Base-by-base conservation (phyloP, 2,329 filamentous ascomycete species). In the Pseudogymnoascus sp. region DNA sequence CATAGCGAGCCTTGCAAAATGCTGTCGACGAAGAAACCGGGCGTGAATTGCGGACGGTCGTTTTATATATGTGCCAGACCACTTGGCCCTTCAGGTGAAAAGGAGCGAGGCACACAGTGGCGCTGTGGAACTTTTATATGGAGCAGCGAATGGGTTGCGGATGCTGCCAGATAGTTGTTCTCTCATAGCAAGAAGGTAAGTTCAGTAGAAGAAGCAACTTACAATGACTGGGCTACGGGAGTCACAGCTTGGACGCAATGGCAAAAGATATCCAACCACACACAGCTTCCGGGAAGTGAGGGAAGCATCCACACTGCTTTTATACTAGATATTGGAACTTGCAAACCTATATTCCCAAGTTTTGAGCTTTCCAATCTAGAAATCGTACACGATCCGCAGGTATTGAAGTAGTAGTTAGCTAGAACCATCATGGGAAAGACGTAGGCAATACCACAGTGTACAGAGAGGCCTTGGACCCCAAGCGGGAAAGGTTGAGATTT, bases 1-100 rank as follows among this genome's bases (percentile, higher is more conserved):
- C 95, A 99, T 72, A 81, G 86, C 62, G 93, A 97, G 70, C 89
- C 90, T 2, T 97, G 95, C 75, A 89, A 92, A 67, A 90, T 82
- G 67, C 78, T 93, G 61, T 83, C 87, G 17, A 96, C 93, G 0
- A 97, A 93, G 78, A 97, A 97, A 72, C 82, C 91, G 0, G 95
- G 95, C 1, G 78, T 90, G 66, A 99, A 97, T 71, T 88, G 73
- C 76, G 93, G 80, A 83, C 78, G 85, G 37, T 84, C 83, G 0
- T 88, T 88, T 71, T 88, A 83, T 72, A 83, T 86, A 63, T 88
- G 85, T 66, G 73, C 80, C 13, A 83, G 88, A 42, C 95, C 95
- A 3, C 77, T 97, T 1, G 93, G 92, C 0, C 92, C 92, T 1
- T 90, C 88, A 23, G 95, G 92, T 0, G 84, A 88, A 68, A 95